Percentiles rank a stretch among this genome's conserved stretches.
These are phyloP conservation scores for Sphenostylis stenocarpa DNA, from an alignment of 306 rosid genomes.

Conservation along the genomic window DNA sequence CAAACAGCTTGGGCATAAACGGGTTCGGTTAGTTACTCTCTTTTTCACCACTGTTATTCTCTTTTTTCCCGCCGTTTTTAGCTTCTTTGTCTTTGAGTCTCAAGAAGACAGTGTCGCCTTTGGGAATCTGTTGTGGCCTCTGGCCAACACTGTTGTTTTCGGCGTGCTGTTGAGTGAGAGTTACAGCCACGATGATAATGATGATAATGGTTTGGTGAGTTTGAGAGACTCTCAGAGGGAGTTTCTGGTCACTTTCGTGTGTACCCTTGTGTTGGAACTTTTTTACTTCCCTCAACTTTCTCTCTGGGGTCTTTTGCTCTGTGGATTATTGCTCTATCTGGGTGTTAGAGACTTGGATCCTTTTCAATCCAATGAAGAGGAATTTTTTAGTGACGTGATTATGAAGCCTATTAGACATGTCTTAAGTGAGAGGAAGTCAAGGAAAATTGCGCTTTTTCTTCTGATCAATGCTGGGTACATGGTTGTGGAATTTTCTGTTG, in stretches of 20 bases:
- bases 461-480: slow-evolving; percentile 81
- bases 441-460: slow-evolving; percentile 89
- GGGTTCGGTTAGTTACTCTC: slow-evolving; percentile 61
- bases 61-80: slow-evolving; percentile 71
- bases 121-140: slow-evolving; percentile 69
- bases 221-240: slow-evolving; percentile 70
- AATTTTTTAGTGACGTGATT: slow-evolving; percentile 41
- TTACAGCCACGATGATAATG: not conserved
- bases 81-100: slow-evolving; percentile 53
- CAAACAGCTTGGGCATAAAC: slow-evolving; percentile 63
- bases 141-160: slow-evolving; percentile 78
- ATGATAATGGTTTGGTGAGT: slow-evolving; percentile 45
- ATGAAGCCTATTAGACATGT: slow-evolving; percentile 80
- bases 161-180: slow-evolving; percentile 79
- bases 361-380: slow-evolving; percentile 41
- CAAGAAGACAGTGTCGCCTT: slow-evolving; percentile 47
- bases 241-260: slow-evolving; percentile 66
- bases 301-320: slow-evolving; percentile 82
- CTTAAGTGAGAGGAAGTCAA: slow-evolving; percentile 86
- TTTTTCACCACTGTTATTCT: slow-evolving; percentile 77
- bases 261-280: slow-evolving; percentile 72
- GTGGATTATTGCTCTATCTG: slow-evolving; percentile 69
- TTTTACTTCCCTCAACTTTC: slow-evolving; percentile 82
- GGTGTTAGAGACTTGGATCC: slow-evolving; percentile 86
- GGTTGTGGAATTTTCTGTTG: slow-evolving; percentile 91